Percentiles rank a stretch among this genome's conserved stretches.
These are phyloP conservation scores for Vanrija humicola DNA, from an alignment of 1,284 basidiomycete genomes.

Conservation along the genomic window DNA sequence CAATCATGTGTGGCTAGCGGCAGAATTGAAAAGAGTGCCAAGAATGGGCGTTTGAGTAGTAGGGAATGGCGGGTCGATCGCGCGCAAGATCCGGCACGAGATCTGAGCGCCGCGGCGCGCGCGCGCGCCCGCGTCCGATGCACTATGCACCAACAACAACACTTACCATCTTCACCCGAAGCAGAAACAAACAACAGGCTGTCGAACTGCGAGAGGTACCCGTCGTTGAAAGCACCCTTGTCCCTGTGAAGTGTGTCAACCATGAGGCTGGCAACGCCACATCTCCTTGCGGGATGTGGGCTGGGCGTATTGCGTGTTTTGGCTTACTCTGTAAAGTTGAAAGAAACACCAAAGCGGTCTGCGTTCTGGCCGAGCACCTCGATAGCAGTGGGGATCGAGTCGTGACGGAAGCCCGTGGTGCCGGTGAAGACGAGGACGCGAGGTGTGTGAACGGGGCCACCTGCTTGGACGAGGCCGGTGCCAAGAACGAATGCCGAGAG, in stretches of 20 bases:
- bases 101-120: neutral
- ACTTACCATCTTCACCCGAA: conserved; percentile 1
- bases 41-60: too few species aligned
- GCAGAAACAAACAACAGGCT: conserved; percentile 1
- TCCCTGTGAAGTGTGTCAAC: neutral
- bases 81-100: neutral
- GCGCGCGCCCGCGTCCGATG: too few species aligned
- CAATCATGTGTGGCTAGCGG: too few species aligned
- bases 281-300: neutral
- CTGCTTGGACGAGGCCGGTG: too few species aligned
- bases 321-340: conserved; percentile 60
- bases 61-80: neutral
- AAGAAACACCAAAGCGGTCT: conserved; percentile 52
- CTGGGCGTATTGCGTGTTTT: neutral
- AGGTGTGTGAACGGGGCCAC: conserved; percentile 8
- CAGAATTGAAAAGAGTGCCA: too few species aligned
- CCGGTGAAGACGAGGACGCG: conserved; percentile 39
- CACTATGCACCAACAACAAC: neutral
- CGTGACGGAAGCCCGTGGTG: conserved; percentile 57
- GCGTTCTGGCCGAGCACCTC: conserved; percentile 52
- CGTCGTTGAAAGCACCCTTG: neutral
- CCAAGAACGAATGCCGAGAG: too few species aligned
- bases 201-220: neutral
- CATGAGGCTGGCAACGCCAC: neutral
- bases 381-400: conserved; percentile 70